Evolutionary conservation across 2,329 filamentous ascomycete genomes (phyloP).

Genomic region (Monosporascus sp.): DNA sequence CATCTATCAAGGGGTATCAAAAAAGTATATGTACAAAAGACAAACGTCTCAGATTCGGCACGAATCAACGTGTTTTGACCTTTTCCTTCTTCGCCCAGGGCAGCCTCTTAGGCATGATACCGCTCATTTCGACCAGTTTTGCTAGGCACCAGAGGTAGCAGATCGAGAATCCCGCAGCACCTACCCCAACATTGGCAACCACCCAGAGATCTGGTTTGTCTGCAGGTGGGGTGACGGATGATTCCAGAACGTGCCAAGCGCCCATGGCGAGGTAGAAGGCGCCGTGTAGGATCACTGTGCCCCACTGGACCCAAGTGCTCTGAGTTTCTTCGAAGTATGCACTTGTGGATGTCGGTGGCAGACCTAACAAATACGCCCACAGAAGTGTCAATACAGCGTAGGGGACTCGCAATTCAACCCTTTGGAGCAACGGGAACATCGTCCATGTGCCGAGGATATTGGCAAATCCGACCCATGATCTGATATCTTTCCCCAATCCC

Average conservation of each 20-base stretch:
- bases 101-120: slow-evolving; percentile 34
- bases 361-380: slow-evolving; percentile 86
- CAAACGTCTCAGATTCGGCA: neutral
- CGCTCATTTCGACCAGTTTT: slow-evolving; percentile 59
- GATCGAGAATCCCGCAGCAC: slow-evolving; percentile 76
- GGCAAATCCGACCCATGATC: slow-evolving; percentile 93
- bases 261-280: slow-evolving; percentile 74
- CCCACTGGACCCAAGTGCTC: slow-evolving; percentile 45
- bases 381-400: slow-evolving; percentile 81
- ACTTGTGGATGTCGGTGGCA: slow-evolving; percentile 71
- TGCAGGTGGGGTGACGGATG: slow-evolving; percentile 60
- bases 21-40: neutral
- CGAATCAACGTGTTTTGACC: slow-evolving; percentile 20
- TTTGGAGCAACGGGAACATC: slow-evolving; percentile 82
- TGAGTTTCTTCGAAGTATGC: slow-evolving; percentile 57
- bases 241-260: slow-evolving; percentile 75
- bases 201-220: slow-evolving; percentile 93
- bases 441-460: slow-evolving; percentile 90
- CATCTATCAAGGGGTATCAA: neutral
- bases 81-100: slow-evolving; percentile 13
- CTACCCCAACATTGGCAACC: slow-evolving; percentile 82
- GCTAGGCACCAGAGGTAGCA: slow-evolving; percentile 91
- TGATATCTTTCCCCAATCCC: slow-evolving; percentile 68
- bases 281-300: slow-evolving; percentile 65
- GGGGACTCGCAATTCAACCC: slow-evolving; percentile 78